Evolutionary conservation across 345 rosid species (phyloP).

Genomic region (Carallia pectinifolia): DNA sequence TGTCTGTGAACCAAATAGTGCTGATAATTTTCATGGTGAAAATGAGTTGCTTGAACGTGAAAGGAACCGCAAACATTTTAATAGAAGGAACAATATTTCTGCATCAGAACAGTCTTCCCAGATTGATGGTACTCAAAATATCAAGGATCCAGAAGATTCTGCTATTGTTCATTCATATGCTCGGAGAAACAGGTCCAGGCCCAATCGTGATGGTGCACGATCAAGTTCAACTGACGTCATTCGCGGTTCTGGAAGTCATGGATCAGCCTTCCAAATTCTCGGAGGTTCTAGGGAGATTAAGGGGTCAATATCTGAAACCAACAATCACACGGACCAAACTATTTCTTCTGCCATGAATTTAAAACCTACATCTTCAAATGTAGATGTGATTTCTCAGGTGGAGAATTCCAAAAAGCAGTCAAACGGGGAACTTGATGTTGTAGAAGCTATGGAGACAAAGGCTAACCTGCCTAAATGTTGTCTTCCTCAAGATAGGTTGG

Average conservation of each 20-base stretch:
- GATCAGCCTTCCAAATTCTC: slow-evolving; percentile 52
- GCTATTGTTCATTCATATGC: slow-evolving; percentile 96
- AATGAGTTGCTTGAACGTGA: slow-evolving; percentile 61
- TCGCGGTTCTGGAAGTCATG: slow-evolving; percentile 73
- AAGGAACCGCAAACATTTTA: slow-evolving; percentile 44
- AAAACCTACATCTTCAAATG: slow-evolving; percentile 50
- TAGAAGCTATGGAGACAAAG: slow-evolving; percentile 37
- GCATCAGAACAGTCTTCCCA: slow-evolving; percentile 70
- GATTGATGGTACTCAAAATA: slow-evolving; percentile 58
- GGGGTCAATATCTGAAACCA: slow-evolving; percentile 53
- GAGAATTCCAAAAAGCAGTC: slow-evolving; percentile 41
- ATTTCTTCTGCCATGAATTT: slow-evolving; percentile 44
- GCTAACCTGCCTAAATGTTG: slow-evolving; percentile 34
- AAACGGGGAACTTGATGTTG: slow-evolving; percentile 47
- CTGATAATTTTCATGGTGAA: slow-evolving; percentile 92
- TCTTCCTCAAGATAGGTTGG: slow-evolving; percentile 39
- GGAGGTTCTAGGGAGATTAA: slow-evolving; percentile 57
- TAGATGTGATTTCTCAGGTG: slow-evolving; percentile 48
- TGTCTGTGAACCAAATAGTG: slow-evolving; percentile 78
- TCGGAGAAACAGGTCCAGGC: slow-evolving; percentile 87
- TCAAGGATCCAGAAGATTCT: slow-evolving; percentile 94
- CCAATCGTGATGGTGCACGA: slow-evolving; percentile 78
- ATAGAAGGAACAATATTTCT: slow-evolving; percentile 47
- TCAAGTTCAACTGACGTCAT: slow-evolving; percentile 68
- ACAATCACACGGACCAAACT: slow-evolving; percentile 54